Conservation (phyloP, 225 moss, liverwort and hornwort species). For the Polytrichum formosum region DNA sequence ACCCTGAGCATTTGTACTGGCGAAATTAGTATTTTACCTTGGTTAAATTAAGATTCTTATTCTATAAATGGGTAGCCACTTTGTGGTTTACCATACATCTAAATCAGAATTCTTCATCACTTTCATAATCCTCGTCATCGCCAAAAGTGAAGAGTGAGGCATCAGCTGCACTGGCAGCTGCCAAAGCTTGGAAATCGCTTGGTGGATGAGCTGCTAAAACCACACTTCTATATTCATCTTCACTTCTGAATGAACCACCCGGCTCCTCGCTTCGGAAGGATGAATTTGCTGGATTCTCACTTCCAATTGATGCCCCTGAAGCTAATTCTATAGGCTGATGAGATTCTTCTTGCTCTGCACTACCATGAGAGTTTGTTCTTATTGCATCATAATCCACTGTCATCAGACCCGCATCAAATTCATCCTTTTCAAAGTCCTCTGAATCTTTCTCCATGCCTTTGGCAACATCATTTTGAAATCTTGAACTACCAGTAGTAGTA, state of each 20-base stretch:
- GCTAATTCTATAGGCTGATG: neutral
- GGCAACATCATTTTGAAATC: neutral
- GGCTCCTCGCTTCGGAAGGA: conserved; percentile 4
- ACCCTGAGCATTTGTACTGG: too few species aligned
- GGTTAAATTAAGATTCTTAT: neutral
- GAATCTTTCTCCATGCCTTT: neutral
- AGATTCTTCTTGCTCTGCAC: neutral
- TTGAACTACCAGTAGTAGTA: neutral
- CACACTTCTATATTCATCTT: neutral
- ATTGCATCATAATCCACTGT: neutral
- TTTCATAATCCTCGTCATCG: conserved; percentile 57
- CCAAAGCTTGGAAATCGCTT: conserved; percentile 58
- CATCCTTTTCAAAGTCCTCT: neutral
- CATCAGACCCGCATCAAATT: neutral
- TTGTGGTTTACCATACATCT: neutral
- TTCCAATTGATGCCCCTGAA: neutral
- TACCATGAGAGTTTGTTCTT: neutral
- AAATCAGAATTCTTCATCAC: conserved; percentile 34
- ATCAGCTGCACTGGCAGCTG: conserved; percentile 59
- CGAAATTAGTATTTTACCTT: too few species aligned
- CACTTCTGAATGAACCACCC: neutral
- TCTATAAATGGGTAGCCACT: neutral
- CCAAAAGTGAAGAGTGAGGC: conserved; percentile 66
- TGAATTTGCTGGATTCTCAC: neutral
- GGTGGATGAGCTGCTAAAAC: conserved; percentile 4